phyloP scores from a whole-genome alignment of 208 protist genomes.

The Perkinsela sp. region DNA sequence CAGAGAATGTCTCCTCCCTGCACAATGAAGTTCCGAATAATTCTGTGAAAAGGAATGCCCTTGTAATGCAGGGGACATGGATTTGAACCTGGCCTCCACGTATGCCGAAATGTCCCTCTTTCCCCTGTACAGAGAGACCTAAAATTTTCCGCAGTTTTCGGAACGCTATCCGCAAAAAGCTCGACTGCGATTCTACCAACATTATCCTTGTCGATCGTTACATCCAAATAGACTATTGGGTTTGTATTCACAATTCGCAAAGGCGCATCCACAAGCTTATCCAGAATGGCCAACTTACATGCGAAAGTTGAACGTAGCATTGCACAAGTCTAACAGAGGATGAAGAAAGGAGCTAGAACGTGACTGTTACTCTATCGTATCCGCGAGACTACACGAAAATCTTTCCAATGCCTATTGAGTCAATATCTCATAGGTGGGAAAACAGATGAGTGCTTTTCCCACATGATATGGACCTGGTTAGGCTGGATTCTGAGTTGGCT shows the following conservation, averaged over 20 bases:
- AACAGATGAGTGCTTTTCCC: too few species aligned
- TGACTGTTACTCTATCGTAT: too few species aligned
- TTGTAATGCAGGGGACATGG: constrained; percentile 58
- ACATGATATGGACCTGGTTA: too few species aligned
- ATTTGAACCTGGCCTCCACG: constrained; percentile 1
- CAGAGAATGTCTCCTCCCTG: constrained; percentile 78
- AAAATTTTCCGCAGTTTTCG: constrained; percentile 77
- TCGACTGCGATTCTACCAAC: constrained; percentile 52
- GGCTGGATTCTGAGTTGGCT: too few species aligned
- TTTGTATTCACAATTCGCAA: constrained; percentile 19
- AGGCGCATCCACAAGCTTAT: constrained; percentile 5
- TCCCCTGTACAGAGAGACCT: constrained; percentile 70
- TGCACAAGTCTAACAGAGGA: too few species aligned
- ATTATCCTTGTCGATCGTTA: constrained; percentile 36
- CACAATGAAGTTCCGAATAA: constrained; percentile 73
- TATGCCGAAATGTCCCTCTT: constrained; percentile 9
- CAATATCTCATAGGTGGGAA: too few species aligned
- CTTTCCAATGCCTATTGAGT: too few species aligned
- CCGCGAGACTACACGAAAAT: too few species aligned
- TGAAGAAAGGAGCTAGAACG: too few species aligned
- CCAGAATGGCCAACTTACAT: background rate
- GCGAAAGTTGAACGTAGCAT: too few species aligned
- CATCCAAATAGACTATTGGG: constrained; percentile 47
- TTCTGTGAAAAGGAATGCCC: constrained; percentile 70
- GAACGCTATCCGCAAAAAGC: constrained; percentile 62